These are phyloP conservation scores for Colletotrichum destructivum DNA, from an alignment of 2,329 filamentous ascomycete species.

Conservation along the genomic window DNA sequence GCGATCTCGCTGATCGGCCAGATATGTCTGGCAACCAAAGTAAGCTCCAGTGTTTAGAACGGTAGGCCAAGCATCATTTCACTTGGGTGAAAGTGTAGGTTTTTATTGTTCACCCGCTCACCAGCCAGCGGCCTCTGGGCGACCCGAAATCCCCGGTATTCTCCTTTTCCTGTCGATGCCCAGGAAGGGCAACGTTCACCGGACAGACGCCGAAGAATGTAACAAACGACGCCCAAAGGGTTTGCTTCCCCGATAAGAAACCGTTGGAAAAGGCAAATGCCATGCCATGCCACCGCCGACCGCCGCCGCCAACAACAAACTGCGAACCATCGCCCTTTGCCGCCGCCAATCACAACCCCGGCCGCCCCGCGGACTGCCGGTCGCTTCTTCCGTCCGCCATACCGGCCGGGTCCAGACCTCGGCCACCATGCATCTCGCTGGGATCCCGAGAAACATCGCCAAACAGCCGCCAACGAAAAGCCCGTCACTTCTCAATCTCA, in stretches of 20 bases:
- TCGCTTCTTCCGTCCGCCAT: conserved; percentile 24
- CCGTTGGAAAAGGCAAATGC: background rate
- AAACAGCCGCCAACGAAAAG: conserved; percentile 10
- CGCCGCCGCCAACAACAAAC: conserved; percentile 4
- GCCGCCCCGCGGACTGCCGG: conserved; percentile 18
- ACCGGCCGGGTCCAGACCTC: conserved; percentile 7
- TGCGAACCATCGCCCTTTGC: background rate
- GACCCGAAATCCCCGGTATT: no score
- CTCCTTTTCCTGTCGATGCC: no score
- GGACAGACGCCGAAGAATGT: no score
- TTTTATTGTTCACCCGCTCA: no score
- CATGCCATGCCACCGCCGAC: background rate
- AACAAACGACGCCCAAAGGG: background rate
- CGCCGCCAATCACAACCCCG: conserved; percentile 14
- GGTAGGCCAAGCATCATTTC: no score
- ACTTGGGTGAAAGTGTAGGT: no score
- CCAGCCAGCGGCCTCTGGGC: no score
- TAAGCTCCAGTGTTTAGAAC: no score
- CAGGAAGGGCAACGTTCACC: no score
- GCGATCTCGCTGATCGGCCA: no score
- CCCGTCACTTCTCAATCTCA: conserved; percentile 35
- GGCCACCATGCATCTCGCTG: conserved; percentile 16
- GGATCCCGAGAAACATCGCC: conserved; percentile 20
- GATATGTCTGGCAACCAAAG: no score
- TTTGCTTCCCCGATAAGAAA: background rate